Evolutionary conservation across 805 yeast species (phyloP).

Genomic region (Tetrapisispora nanseiensis): DNA sequence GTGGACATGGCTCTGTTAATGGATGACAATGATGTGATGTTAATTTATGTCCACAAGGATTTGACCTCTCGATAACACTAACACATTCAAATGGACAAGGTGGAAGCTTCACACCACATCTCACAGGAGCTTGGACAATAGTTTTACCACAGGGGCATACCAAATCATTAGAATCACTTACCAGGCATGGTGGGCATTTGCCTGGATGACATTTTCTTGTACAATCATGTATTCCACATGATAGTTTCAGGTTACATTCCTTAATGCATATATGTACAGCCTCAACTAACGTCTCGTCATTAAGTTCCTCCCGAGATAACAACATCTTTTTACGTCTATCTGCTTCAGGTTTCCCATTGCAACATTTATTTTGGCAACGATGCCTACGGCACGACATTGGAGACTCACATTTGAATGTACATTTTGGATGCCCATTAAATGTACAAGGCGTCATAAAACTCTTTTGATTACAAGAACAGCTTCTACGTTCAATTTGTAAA

Average conservation of each 20-base stretch:
- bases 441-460: conserved; percentile 55
- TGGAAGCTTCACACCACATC: conserved; percentile 68
- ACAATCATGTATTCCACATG: conserved; percentile 65
- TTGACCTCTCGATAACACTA: conserved; percentile 31
- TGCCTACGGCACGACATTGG: conserved; percentile 74
- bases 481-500: conserved; percentile 37
- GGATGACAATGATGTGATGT: conserved; percentile 70
- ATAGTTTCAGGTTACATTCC: conserved; percentile 49
- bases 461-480: conserved; percentile 55
- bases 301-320: conserved; percentile 28
- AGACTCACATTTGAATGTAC: conserved; percentile 65
- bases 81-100: conserved; percentile 59
- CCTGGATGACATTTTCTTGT: conserved; percentile 69
- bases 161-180: conserved; percentile 69
- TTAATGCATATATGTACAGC: conserved; percentile 64
- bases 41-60: conserved; percentile 60
- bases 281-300: conserved; percentile 54
- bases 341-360: conserved; percentile 57
- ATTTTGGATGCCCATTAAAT: conserved; percentile 48
- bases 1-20: conserved; percentile 57
- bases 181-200: conserved; percentile 69
- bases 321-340: conserved; percentile 36
- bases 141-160: conserved; percentile 77
- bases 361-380: conserved; percentile 59
- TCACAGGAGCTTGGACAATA: conserved; percentile 66